Conservation (phyloP, 1,284 basidiomycete species). For the Moniliella sp. region DNA sequence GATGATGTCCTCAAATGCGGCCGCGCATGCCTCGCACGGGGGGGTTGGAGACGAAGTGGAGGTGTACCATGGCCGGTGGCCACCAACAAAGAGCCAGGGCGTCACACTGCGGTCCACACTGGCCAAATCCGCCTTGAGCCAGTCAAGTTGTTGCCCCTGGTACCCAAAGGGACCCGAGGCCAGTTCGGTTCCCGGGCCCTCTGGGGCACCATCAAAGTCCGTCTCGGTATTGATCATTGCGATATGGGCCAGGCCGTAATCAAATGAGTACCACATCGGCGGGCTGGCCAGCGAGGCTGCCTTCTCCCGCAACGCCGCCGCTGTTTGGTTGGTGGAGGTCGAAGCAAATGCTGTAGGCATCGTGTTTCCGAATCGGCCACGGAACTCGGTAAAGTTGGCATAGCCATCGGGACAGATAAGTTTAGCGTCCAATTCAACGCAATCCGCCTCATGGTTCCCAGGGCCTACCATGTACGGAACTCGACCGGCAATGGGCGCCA, state of each 20-base stretch:
- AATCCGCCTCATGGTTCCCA: slow-evolving; percentile 18
- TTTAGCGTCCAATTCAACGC: slow-evolving; percentile 5
- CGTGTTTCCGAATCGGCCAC: slow-evolving; percentile 5
- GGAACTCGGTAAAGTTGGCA: slow-evolving; percentile 15
- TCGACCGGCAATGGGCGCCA: slow-evolving; percentile 18
- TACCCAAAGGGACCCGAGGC: slow-evolving; percentile 5
- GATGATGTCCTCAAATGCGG: slow-evolving; percentile 30
- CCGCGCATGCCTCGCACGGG: slow-evolving; percentile 24
- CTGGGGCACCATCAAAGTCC: slow-evolving; percentile 11
- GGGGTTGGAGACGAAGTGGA: slow-evolving; percentile 4
- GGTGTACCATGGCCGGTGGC: slow-evolving; percentile 14
- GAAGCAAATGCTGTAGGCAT: slow-evolving; percentile 10
- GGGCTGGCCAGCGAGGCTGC: not conserved
- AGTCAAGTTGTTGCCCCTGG: slow-evolving; percentile 8
- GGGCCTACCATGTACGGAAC: slow-evolving; percentile 15
- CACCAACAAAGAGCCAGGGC: slow-evolving; percentile 34
- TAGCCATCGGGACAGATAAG: slow-evolving; percentile 11
- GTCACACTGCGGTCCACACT: slow-evolving; percentile 32
- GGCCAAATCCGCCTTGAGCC: slow-evolving; percentile 28
- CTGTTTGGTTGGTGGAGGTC: slow-evolving; percentile 1
- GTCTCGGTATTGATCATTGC: slow-evolving; percentile 19
- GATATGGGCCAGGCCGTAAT: slow-evolving; percentile 13
- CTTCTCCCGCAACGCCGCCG: slow-evolving; percentile 1
- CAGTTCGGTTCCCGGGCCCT: slow-evolving; percentile 7
- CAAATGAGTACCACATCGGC: slow-evolving; percentile 1